Base-by-base conservation (phyloP, 2,329 filamentous ascomycete species). In the Trichoderma pleuroti region DNA sequence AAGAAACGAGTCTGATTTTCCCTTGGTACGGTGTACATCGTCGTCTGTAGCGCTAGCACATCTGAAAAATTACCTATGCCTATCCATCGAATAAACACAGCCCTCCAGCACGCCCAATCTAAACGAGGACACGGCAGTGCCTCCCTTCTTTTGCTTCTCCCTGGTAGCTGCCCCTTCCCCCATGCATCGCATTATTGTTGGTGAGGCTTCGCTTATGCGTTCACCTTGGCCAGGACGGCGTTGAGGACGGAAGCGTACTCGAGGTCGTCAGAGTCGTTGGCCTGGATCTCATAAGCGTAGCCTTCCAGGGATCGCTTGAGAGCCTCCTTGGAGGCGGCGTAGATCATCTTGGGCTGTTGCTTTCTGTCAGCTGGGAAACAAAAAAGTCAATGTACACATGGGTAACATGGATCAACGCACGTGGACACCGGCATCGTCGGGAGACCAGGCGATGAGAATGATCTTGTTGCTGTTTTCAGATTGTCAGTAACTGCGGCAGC, bases 301-400 rank as follows among this genome's bases (percentile, higher is more conserved):
- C 92, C 92, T 79, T 88, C 92, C 74, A 96, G 88, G 64, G 91
- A 83, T 82, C 91, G 90, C 88, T 94, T 95, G 76, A 96, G 87
- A 72, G 92, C 91, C 78, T 94, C 92, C 86, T 95, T 96, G 82
- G 93, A 96, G 66, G 93, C 92, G 77, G 92, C 92, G 86, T 95
- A 96, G 82, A 94, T 87, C 93, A 96, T 96, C 87, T 94, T 94
- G 83, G 91, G 87, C 92, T 94, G 75, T 71, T 30, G 34, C 16
- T 62, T 24, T 14, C 5, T 28, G 59, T 60, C 11, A 70, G 57
- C 14, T 28, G 10, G 24, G 10, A 5, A 34, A 34, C 5, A 30
- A 68, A 24, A 34, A 32, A 16, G 11, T n/a, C 64, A 57, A 52
- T 57, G 12, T 8, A 9, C 12, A 39, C 24, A 49, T 12, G 14